Conservation (phyloP, 345 rosid genomes). For the Balakata baccata region DNA sequence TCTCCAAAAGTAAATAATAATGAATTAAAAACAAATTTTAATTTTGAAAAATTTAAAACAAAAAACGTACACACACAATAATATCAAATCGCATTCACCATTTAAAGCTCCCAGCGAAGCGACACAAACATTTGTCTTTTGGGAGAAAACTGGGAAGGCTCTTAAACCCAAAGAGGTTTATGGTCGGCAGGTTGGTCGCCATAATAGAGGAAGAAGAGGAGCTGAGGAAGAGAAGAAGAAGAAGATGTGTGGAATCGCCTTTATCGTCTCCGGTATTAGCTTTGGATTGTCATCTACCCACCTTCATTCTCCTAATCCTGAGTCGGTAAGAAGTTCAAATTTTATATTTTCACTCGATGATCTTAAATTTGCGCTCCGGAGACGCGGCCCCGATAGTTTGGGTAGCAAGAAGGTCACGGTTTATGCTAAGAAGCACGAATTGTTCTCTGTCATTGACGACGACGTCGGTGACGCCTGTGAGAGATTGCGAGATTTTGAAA, state of each 20-base stretch:
- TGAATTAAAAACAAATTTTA: no score
- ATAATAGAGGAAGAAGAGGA: not conserved
- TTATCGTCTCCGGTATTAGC: slow-evolving; percentile 52
- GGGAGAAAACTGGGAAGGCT: no score
- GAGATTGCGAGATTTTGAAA: not conserved
- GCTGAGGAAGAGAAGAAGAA: not conserved
- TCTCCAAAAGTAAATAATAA: no score
- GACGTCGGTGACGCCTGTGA: not conserved
- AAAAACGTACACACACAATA: no score
- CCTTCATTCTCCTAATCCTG: slow-evolving; percentile 12
- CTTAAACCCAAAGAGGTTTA: no score
- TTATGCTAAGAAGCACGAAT: slow-evolving; percentile 15
- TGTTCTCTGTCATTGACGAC: slow-evolving; percentile 31
- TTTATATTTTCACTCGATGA: slow-evolving; percentile 42
- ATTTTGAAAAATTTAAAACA: no score
- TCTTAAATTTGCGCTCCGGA: slow-evolving; percentile 45
- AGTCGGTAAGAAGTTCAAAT: not conserved
- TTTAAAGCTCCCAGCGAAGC: no score
- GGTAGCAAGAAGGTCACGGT: slow-evolving; percentile 50
- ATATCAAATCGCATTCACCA: no score
- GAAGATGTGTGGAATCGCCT: slow-evolving; percentile 79
- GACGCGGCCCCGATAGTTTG: slow-evolving; percentile 78
- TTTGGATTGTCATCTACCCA: slow-evolving; percentile 38
- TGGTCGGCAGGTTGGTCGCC: no score
- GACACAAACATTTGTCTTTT: no score